Evolutionary conservation across 2,329 filamentous ascomycete species (phyloP).

Genomic region (Knoxdaviesia capensis): DNA sequence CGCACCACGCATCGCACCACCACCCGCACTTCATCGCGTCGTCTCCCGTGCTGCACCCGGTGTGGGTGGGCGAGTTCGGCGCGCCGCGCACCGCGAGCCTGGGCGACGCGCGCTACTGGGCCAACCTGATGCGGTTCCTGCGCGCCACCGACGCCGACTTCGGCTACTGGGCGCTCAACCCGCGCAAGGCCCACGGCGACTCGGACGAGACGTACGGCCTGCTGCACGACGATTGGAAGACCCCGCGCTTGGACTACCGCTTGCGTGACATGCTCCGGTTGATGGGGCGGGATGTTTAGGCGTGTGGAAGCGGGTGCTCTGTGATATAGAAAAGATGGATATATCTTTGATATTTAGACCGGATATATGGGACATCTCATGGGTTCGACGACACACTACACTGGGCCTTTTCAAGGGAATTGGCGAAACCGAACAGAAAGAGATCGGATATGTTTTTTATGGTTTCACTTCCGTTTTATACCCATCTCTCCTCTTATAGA

Average conservation of each 20-base stretch:
- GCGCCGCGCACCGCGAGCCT: slow-evolving; percentile 29
- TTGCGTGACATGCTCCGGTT: slow-evolving; percentile 39
- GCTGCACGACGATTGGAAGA: slow-evolving; percentile 43
- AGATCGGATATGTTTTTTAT: no score
- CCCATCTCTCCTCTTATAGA: no score
- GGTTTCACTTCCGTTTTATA: no score
- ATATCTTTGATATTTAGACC: no score
- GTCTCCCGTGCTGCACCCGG: slow-evolving; percentile 16
- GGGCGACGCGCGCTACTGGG: slow-evolving; percentile 45
- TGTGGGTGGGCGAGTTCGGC: slow-evolving; percentile 51
- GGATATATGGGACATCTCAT: background rate
- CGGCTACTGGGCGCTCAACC: slow-evolving; percentile 52
- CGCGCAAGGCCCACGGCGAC: slow-evolving; percentile 38
- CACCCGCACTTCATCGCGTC: no score
- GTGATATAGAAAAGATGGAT: no score
- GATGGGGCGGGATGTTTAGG: slow-evolving; percentile 12
- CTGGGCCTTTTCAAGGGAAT: no score
- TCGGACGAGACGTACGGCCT: slow-evolving; percentile 39
- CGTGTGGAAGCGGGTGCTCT: no score
- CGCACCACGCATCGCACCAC: no score
- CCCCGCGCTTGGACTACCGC: slow-evolving; percentile 39
- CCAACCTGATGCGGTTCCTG: slow-evolving; percentile 38
- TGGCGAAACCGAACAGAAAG: no score
- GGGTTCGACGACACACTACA: background rate
- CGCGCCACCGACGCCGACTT: slow-evolving; percentile 40